Evolutionary conservation across 2,329 filamentous ascomycete species (phyloP).

Genomic region (Conoideocrella luteorostrata): DNA sequence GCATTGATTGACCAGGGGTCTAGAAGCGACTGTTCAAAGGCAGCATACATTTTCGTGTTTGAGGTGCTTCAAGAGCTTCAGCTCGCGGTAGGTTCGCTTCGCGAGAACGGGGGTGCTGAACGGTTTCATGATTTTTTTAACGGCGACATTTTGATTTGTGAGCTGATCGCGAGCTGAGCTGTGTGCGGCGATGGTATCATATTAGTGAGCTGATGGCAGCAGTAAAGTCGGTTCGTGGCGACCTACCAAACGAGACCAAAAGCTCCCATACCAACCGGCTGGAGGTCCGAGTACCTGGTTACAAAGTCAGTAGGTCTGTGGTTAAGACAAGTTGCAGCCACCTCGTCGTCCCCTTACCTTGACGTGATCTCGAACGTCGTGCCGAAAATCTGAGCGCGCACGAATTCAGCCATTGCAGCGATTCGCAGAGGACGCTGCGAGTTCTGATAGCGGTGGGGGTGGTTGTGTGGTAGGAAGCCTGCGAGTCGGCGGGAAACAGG

Average conservation of each 20-base stretch:
- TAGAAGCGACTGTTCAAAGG: not conserved
- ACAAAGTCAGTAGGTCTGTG: slow-evolving; percentile 1
- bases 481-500: not conserved
- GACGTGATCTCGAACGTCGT: slow-evolving; percentile 99
- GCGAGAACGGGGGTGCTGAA: slow-evolving; percentile 98
- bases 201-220: not conserved
- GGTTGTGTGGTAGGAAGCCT: not conserved
- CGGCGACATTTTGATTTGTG: slow-evolving; percentile 90
- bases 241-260: slow-evolving; percentile 95
- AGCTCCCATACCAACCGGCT: slow-evolving; percentile 97
- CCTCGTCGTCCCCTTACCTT: slow-evolving; percentile 52
- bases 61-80: slow-evolving; percentile 95
- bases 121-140: slow-evolving; percentile 99
- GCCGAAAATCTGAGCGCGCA: slow-evolving; percentile 98
- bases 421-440: not conserved
- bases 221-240: not conserved
- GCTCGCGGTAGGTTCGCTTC: slow-evolving; percentile 93
- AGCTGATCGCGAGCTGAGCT: slow-evolving; percentile 98
- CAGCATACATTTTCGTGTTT: slow-evolving; percentile 85
- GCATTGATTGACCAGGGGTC: not conserved
- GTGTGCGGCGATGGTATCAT: slow-evolving; percentile 5
- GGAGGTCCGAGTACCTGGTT: slow-evolving; percentile 95
- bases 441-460: not conserved
- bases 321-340: not conserved
- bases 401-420: slow-evolving; percentile 90